Percentiles rank a stretch among this genome's conserved stretches.
Conservation (phyloP, 306 rosid species). For the Argentina anserina region DNA sequence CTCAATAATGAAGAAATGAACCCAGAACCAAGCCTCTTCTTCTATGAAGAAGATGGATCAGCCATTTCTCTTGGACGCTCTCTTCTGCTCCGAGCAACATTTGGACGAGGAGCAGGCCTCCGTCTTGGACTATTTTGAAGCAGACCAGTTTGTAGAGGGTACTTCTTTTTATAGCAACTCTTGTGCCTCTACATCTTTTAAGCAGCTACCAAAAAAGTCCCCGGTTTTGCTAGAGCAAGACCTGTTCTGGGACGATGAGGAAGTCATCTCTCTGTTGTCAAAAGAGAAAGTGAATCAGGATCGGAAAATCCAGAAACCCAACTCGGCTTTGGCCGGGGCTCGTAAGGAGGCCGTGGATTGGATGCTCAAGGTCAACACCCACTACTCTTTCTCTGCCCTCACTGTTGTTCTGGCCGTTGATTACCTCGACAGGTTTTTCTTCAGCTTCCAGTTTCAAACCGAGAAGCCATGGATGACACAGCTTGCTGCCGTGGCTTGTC, state of each 20-base stretch:
- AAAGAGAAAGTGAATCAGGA: constrained; percentile 47
- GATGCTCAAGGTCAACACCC: constrained; percentile 63
- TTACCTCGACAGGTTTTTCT: constrained; percentile 70
- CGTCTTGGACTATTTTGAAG: constrained; percentile 17
- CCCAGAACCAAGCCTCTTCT: constrained; percentile 33
- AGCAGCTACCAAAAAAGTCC: constrained; percentile 12
- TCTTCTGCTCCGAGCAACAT: constrained; percentile 69
- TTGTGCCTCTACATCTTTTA: neutral
- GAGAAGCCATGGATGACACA: constrained; percentile 92
- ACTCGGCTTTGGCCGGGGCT: constrained; percentile 30
- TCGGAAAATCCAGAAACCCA: constrained; percentile 6
- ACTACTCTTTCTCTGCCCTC: constrained; percentile 65
- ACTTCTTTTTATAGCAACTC: neutral
- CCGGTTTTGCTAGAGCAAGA: constrained; percentile 47
- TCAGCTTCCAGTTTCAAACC: constrained; percentile 36
- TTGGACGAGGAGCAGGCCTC: constrained; percentile 36
- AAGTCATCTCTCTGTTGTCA: constrained; percentile 49
- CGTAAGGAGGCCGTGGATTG: constrained; percentile 61
- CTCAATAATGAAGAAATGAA: constrained; percentile 35
- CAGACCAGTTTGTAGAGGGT: constrained; percentile 16
- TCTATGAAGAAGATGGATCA: constrained; percentile 45
- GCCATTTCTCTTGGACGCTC: constrained; percentile 44
- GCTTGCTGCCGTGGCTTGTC: constrained; percentile 71
- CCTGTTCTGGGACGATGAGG: constrained; percentile 69
- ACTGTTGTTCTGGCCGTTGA: constrained; percentile 76